Base-by-base conservation (phyloP, 2,329 filamentous ascomycete species). In the Dothistroma septosporum region DNA sequence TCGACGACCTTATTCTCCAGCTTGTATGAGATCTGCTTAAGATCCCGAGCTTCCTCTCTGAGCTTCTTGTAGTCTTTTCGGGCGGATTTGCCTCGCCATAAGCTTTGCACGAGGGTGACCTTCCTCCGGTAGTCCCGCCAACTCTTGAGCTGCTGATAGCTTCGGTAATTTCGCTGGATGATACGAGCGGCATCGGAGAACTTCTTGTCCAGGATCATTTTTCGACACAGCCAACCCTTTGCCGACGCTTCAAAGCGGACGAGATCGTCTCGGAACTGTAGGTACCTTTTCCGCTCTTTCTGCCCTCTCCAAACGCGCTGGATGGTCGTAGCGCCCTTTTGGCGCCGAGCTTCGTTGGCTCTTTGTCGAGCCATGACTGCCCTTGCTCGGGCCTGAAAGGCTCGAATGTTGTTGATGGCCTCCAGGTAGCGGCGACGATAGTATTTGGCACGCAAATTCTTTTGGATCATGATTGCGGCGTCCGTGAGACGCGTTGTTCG, bases 11-110 rank as follows among this genome's bases (percentile, higher is more conserved):
- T 99, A 84, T 99, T 97, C 77, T 99, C 94, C 70, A 99, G 82
- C 82, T 96, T 97, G 83, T 99, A 99, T 2, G 94, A 97, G 69
- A 99, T 99, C 77, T 97, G 93, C 83, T 97, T 97, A 75, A 99
- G 85, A 80, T 99, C 95, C 73, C 94, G 90, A 66, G 94, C 94
- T 78, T 99, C 94, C 77, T 97, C 92, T 68, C 94, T 91, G 63
- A 96, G 80, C 69, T 82, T 86, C 85, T 96, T 97, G 83, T 99
- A 99, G 53, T 85, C 87, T 67, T 83, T 85, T 67, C 94, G 87
- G 58, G 94, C 93, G 65, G 77, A 74, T 76, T 85, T 92, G 74
- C 92, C 93, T 75, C 94, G 88, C 91, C 91, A 97, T 73, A 97
- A 77, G 76, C 87, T 96, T 78, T 99, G 94, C 49, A 97, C 87